Percentiles rank a stretch among this genome's conserved stretches.
Conservation (phyloP, 2,329 filamentous ascomycete species). For the Colletotrichum spaethianum region DNA sequence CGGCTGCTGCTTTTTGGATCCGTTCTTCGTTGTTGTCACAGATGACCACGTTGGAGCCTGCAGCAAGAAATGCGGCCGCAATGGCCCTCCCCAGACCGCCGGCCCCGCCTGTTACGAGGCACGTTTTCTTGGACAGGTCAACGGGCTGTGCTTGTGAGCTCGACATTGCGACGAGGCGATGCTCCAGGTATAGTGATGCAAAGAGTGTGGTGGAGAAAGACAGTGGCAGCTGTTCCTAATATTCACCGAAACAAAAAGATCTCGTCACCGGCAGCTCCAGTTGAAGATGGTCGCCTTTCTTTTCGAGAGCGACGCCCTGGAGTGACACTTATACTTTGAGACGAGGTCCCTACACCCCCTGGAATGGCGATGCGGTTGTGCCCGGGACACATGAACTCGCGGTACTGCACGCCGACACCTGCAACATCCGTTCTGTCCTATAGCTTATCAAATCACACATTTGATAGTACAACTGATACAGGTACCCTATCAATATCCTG, state of each 20-base stretch:
- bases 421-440: too few relatives aligned
- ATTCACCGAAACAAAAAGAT: background rate
- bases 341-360: background rate
- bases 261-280: too few relatives aligned
- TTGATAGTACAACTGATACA: too few relatives aligned
- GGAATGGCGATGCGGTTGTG: background rate
- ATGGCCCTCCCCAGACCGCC: slow-evolving; percentile 50
- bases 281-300: background rate
- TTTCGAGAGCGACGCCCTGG: background rate
- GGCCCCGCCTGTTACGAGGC: slow-evolving; percentile 49
- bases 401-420: too few relatives aligned
- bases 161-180: background rate
- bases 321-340: background rate
- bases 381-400: background rate
- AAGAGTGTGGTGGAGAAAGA: background rate
- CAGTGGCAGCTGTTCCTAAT: background rate
- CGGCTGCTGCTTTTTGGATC: background rate
- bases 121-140: slow-evolving; percentile 43
- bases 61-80: slow-evolving; percentile 47
- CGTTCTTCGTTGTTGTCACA: slow-evolving; percentile 47
- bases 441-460: too few relatives aligned
- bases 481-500: too few relatives aligned
- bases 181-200: background rate
- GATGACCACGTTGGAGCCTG: slow-evolving; percentile 49
- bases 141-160: background rate